Base-by-base conservation (phyloP, 441 rosid genomes). In the Codiaeum variegatum region DNA sequence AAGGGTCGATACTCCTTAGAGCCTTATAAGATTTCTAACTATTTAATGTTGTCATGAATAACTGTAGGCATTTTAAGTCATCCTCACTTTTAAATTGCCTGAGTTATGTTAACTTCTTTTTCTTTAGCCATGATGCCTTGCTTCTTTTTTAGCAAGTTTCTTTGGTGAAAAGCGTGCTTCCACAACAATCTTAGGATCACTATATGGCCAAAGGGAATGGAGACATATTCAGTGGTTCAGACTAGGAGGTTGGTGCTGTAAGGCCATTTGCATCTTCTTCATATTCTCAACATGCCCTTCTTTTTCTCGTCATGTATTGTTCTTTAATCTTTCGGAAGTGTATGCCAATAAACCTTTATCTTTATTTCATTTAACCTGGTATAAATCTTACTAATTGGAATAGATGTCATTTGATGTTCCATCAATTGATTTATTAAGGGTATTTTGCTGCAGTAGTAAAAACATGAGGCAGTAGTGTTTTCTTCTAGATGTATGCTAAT, bases 401-500 rank as follows among this genome's bases (percentile, higher is more conserved):
- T n/a, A 61, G 31, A 26, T 34, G 54, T 72, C 55, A 32, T 36
- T 56, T 55, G 12, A 15, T 67, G 29, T 63, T 69, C 26, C 52
- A 31, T 59, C 51, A 32, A 21, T 62, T 67, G 23, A 32, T 71
- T 63, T 18, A 31, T 51, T 71, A 38, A 46, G 58, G 32, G 38
- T 42, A 54, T 73, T 42, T 19, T 42, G 29, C 34, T 70, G 42
- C 38, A 15, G 47, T n/a, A 7, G 40, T 64, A 38, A 73, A 69
- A 55, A 19, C 31, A 38, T 59, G 38, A 55, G 18, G 69, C 47
- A 49, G 40, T 38, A 28, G 47, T 61, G n/a, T 62, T 56, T 65
- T 51, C 38, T 73, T 73, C 67, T 62, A 34, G 18, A 52, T 58
- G 26, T 65, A 11, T 66, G 69, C 75, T 81, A 73, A 66, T 78